phyloP scores from a whole-genome alignment of 2,329 filamentous ascomycete genomes.

The Colletotrichum salicis region DNA sequence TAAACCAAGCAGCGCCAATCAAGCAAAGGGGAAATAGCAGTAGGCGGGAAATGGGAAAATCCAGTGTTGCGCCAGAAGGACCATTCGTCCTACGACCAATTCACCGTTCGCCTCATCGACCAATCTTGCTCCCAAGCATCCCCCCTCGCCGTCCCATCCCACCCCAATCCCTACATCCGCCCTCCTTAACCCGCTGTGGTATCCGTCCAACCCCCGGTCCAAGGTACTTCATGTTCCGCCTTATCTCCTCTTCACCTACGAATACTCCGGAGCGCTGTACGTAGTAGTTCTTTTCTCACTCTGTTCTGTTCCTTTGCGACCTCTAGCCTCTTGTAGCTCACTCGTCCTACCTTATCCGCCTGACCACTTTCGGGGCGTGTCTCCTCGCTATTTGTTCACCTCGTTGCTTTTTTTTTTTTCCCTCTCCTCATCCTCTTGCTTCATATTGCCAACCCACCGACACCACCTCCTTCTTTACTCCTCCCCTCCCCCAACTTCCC shows the following conservation, averaged over 20 bases:
- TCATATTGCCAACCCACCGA: conserved; percentile 18
- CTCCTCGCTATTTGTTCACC: conserved; percentile 32
- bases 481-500: background rate
- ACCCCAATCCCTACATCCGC: conserved; percentile 35
- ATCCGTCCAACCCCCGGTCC: conserved; percentile 27
- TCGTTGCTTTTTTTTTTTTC: conserved; percentile 22
- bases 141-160: conserved; percentile 30
- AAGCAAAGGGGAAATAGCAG: background rate
- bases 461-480: conserved; percentile 11
- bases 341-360: conserved; percentile 33
- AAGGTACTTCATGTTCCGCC: conserved; percentile 33
- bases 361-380: conserved; percentile 34
- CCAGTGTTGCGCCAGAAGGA: background rate
- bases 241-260: conserved; percentile 32
- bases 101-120: conserved; percentile 25
- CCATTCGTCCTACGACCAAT: background rate
- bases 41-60: background rate
- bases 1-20: background rate
- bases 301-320: conserved; percentile 19
- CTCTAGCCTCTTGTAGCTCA: conserved; percentile 23
- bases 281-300: conserved; percentile 23
- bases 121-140: conserved; percentile 17
- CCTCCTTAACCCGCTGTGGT: conserved; percentile 32
- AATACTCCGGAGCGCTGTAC: conserved; percentile 1
- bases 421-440: conserved; percentile 13